Conservation (phyloP, 768 basidiomycete species). For the Macrolepiota fuliginosa region DNA sequence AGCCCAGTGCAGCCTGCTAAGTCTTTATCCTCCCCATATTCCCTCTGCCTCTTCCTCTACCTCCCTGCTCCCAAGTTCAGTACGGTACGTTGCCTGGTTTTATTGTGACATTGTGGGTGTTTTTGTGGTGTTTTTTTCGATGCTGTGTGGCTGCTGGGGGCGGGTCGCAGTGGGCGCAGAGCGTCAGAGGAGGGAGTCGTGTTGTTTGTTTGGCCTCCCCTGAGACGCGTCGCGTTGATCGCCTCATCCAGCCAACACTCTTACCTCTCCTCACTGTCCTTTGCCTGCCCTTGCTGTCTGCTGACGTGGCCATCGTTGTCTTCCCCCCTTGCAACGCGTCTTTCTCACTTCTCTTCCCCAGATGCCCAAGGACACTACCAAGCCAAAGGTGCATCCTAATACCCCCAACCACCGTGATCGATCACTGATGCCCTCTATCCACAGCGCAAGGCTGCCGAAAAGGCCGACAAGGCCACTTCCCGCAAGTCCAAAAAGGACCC, state of each 20-base stretch:
- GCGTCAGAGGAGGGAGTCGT: constrained; percentile 13
- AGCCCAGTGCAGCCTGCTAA: constrained; percentile 12
- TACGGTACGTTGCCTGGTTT: constrained; percentile 2
- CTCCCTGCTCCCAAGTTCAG: not conserved
- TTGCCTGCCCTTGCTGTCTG: not conserved
- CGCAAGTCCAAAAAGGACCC: constrained; percentile 73
- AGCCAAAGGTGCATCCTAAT: constrained; percentile 55
- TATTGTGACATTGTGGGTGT: constrained; percentile 1
- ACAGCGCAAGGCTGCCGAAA: constrained; percentile 76
- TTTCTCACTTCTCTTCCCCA: constrained; percentile 19
- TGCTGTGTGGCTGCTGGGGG: not conserved
- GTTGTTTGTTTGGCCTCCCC: constrained; percentile 22
- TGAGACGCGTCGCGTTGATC: constrained; percentile 24
- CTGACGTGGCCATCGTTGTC: constrained; percentile 8
- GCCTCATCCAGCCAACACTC: constrained; percentile 2
- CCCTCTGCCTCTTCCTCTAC: not conserved
- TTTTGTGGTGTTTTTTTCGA: not conserved
- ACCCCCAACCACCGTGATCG: constrained; percentile 6
- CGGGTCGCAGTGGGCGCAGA: constrained; percentile 4
- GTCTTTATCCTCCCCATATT: constrained; percentile 2
- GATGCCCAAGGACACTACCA: constrained; percentile 83
- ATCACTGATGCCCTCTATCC: constrained; percentile 12
- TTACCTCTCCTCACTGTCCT: not conserved
- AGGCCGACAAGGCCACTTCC: constrained; percentile 54
- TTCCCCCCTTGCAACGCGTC: constrained; percentile 5